Evolutionary conservation across 805 yeast genomes (phyloP).

Genomic region (Ogataea glucozyma): DNA sequence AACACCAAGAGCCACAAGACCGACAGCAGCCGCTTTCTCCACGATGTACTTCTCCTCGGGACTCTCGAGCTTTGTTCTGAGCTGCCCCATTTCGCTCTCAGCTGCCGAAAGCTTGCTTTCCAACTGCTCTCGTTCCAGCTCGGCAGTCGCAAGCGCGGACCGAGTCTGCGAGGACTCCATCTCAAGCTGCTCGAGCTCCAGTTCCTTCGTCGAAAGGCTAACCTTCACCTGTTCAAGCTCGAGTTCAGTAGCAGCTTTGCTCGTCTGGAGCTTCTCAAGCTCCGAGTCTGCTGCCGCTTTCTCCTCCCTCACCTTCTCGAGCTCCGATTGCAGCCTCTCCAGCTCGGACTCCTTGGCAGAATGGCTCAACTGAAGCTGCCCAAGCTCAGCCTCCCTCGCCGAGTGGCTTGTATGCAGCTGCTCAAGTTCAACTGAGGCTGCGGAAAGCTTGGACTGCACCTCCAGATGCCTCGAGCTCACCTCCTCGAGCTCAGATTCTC

Average conservation of each 20-base stretch:
- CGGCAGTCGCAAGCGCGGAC: neutral
- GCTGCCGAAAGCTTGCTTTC: neutral
- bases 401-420: too few species aligned
- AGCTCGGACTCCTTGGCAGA: slow-evolving; percentile 12
- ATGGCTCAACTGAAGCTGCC: neutral
- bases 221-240: too few species aligned
- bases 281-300: neutral
- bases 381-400: neutral
- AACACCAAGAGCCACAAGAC: slow-evolving; percentile 16
- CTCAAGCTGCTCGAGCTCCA: too few species aligned
- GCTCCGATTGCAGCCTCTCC: slow-evolving; percentile 11
- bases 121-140: neutral
- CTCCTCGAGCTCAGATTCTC: neutral
- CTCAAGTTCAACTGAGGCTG: too few species aligned
- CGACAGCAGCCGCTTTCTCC: slow-evolving; percentile 16
- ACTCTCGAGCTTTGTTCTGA: slow-evolving; percentile 12
- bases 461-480: too few species aligned
- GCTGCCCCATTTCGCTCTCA: slow-evolving; percentile 3
- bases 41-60: slow-evolving; percentile 27
- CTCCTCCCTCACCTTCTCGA: slow-evolving; percentile 9
- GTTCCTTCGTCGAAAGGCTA: too few species aligned
- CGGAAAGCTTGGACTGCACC: too few species aligned
- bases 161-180: too few species aligned
- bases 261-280: neutral
- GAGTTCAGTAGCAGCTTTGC: too few species aligned